These are phyloP conservation scores for Penicillium riverlandense DNA, from an alignment of 495 filamentous ascomycete genomes.

Conservation along the genomic window DNA sequence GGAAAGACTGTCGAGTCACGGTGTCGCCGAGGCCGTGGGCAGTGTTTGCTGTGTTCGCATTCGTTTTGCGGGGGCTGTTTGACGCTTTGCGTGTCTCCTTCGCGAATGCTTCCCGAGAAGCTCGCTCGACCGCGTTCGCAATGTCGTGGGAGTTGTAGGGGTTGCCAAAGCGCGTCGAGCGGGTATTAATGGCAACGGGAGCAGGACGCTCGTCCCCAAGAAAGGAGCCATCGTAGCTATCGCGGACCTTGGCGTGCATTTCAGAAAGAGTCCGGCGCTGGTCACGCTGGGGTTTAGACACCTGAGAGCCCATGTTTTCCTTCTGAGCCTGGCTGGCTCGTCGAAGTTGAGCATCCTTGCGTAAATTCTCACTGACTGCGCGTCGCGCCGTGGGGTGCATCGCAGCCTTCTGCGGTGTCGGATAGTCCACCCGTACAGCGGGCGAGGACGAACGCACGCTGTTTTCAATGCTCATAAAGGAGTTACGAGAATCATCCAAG, in stretches of 20 bases:
- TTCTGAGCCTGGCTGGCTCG: slow-evolving; percentile 40
- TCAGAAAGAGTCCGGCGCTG: slow-evolving; percentile 42
- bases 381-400: slow-evolving; percentile 18
- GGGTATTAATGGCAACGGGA: slow-evolving; percentile 36
- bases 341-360: slow-evolving; percentile 39
- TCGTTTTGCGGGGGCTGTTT: slow-evolving; percentile 16
- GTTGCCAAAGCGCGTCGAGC: slow-evolving; percentile 50
- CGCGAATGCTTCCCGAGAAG: slow-evolving; percentile 33
- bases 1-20: slow-evolving; percentile 51
- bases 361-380: slow-evolving; percentile 32
- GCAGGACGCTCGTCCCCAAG: slow-evolving; percentile 45
- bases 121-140: slow-evolving; percentile 37
- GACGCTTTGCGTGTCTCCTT: slow-evolving; percentile 25
- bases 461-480: slow-evolving; percentile 41
- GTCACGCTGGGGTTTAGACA: slow-evolving; percentile 25
- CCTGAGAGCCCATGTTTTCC: slow-evolving; percentile 34
- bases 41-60: slow-evolving; percentile 10
- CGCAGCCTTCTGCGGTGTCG: slow-evolving; percentile 35
- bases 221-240: slow-evolving; percentile 48
- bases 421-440: slow-evolving; percentile 38
- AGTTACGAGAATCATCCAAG: slow-evolving; percentile 36
- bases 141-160: slow-evolving; percentile 38
- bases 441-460: slow-evolving; percentile 42
- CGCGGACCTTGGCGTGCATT: slow-evolving; percentile 48
- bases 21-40: slow-evolving; percentile 29